A percentile compares a stretch with the other conserved stretches of the same genome.
Conservation (phyloP, 108 stramenopile genomes). For the Skeletonema grethae region DNA sequence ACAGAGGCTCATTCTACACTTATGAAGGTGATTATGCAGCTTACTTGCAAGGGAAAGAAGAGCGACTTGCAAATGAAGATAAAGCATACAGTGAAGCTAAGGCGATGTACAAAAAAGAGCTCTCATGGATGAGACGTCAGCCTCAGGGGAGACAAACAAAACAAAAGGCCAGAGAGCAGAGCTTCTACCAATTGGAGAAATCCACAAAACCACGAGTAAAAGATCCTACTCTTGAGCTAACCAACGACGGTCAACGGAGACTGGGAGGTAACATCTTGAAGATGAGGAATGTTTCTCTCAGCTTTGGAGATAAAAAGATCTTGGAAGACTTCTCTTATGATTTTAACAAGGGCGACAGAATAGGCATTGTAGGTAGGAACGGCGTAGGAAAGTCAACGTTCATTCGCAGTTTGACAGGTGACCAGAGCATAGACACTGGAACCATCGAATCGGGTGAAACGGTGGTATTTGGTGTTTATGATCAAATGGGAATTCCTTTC, state of each 20-base stretch:
- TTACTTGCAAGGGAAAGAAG: conserved; percentile 75
- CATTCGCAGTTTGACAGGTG: conserved; percentile 64
- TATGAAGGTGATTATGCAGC: conserved; percentile 71
- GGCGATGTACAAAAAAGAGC: conserved; percentile 57
- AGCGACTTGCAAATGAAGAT: conserved; percentile 72
- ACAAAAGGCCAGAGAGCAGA: conserved; percentile 56
- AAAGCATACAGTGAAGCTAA: conserved; percentile 65
- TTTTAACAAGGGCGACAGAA: conserved; percentile 77
- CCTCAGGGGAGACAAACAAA: conserved; percentile 64
- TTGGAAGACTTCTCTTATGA: conserved; percentile 83
- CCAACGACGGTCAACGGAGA: conserved; percentile 46
- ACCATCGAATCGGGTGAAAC: conserved; percentile 77
- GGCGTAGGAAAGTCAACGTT: conserved; percentile 85
- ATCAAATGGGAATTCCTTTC: conserved; percentile 78
- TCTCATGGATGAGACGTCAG: conserved; percentile 86
- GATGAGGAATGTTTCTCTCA: conserved; percentile 63
- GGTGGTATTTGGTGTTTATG: conserved; percentile 81
- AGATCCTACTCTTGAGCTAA: conserved; percentile 62
- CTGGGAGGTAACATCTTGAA: conserved; percentile 70
- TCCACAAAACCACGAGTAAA: conserved; percentile 73
- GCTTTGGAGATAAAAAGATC: conserved; percentile 70
- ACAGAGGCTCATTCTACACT: conserved; percentile 71
- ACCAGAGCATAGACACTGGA: conserved; percentile 59
- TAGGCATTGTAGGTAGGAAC: conserved; percentile 84
- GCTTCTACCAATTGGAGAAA: conserved; percentile 82